These are phyloP conservation scores for Calonectria pteridis DNA, from an alignment of 2,329 filamentous ascomycete species.

Conservation along the genomic window DNA sequence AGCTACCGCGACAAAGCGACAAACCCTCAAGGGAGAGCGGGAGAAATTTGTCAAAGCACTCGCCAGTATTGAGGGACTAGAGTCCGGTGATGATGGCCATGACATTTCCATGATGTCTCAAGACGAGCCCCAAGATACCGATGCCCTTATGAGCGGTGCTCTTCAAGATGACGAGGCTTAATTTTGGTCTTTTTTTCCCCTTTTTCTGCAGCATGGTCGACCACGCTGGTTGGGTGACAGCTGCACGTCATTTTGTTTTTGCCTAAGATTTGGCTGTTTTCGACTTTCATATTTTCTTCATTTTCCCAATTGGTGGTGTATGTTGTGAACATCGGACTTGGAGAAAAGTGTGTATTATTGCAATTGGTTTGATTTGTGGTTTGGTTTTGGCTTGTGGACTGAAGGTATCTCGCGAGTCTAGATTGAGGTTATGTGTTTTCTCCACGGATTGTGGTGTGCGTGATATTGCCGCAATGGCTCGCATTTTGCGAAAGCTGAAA, in stretches of 20 bases:
- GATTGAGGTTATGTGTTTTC: neutral
- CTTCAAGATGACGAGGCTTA: conserved; percentile 37
- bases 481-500: neutral
- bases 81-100: conserved; percentile 48
- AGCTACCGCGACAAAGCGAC: conserved; percentile 55
- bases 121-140: conserved; percentile 23
- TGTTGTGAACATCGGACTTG: neutral
- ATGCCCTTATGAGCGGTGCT: conserved; percentile 39
- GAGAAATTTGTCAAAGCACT: conserved; percentile 62
- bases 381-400: neutral
- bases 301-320: neutral
- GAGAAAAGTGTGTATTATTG: conserved; percentile 7
- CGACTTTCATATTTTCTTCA: neutral
- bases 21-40: conserved; percentile 57
- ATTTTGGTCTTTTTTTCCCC: neutral
- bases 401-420: neutral
- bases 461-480: conserved; percentile 4
- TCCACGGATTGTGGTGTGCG: neutral
- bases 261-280: neutral
- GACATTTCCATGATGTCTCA: conserved; percentile 29
- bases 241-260: neutral
- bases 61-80: conserved; percentile 58
- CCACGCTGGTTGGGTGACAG: neutral
- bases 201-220: neutral
- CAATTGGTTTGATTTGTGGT: conserved; percentile 7